Evolutionary conservation across 2,329 filamentous ascomycete species (phyloP), one percentile per base, ranked within the genome.

Genomic region (Talaromyces marneffei): DNA sequence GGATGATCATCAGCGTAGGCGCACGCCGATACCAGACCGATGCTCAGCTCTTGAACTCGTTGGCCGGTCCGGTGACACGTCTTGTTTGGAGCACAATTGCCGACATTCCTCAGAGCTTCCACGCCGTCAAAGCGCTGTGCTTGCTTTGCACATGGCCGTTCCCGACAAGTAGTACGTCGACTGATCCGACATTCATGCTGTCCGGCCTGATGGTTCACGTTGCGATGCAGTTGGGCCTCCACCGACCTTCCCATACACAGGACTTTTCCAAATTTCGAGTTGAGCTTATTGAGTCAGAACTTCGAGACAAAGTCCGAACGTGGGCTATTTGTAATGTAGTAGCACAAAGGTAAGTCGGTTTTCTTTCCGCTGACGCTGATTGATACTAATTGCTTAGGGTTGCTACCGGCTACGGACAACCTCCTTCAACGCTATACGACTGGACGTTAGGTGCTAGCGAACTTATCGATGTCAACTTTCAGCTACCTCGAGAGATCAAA

Each of bases 281-380:
- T 23, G 76, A 86, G 57, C 72, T 87, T 20, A 79, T 82, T 54
- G 83, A 86, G 59, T 85, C 86, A 65, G 85, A 87, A 64, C 78
- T 87, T 62, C 80, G 81, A 55, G 86, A 89, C 70, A 81, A 86
- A 48, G 79, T 87, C 37, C 80, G 84, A 65, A 88, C 86, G 1
- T 89, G 86, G 86, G 85, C 84, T 2, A 81, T 85, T 27, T 87
- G 86, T 73, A 89, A 88, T 68, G 83, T 87, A 64, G 85, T 88
- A 55, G 85, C 85, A 18, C 85, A 88, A 67, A 83, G 84, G 83
- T 84, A 77, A 65, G 77, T 67, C 56, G 31, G 42, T 2, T 8
- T 44, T 12, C 8, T 4, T 42, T 39, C 6, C 16, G 16, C 54
- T 10, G 5, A 16, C 4, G 23, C 35, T 46, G 23, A 23, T 37